Evolutionary conservation across 768 basidiomycete genomes (phyloP).

Genomic region (Asterophora lycoperdoides): DNA sequence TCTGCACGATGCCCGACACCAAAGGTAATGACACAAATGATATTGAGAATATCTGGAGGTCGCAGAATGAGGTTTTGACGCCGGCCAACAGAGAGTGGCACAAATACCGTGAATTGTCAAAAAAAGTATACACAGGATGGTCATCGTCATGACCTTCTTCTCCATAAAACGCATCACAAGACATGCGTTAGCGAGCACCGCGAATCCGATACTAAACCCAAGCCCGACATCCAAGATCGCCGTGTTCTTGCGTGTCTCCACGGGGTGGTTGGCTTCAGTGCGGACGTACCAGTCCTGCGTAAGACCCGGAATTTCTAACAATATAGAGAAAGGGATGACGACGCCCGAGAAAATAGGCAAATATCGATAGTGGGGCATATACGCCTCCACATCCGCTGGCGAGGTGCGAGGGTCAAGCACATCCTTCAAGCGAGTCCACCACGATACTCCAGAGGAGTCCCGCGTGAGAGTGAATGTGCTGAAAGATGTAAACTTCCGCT

Average conservation of each 20-base stretch:
- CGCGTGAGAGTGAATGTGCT: background rate
- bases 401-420: constrained; percentile 23
- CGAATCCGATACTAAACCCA: constrained; percentile 63
- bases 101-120: constrained; percentile 66
- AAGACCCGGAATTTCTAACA: constrained; percentile 79
- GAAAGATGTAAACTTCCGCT: constrained; percentile 2
- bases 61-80: constrained; percentile 1
- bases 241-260: constrained; percentile 52
- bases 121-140: constrained; percentile 57
- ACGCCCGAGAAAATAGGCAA: constrained; percentile 66
- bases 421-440: constrained; percentile 15
- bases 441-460: background rate
- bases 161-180: constrained; percentile 73
- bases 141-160: constrained; percentile 55
- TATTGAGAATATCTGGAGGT: constrained; percentile 64
- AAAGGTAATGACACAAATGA: constrained; percentile 53
- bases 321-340: constrained; percentile 69
- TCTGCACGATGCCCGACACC: constrained; percentile 56
- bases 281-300: constrained; percentile 73
- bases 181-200: constrained; percentile 61
- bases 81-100: background rate
- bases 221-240: constrained; percentile 56
- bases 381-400: constrained; percentile 23
- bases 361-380: constrained; percentile 56
- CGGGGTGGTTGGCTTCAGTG: constrained; percentile 39